Evolutionary conservation across 78 protist genomes (phyloP), one percentile per base, ranked within the genome.

Genomic region (Dictyostelium discoideum): DNA sequence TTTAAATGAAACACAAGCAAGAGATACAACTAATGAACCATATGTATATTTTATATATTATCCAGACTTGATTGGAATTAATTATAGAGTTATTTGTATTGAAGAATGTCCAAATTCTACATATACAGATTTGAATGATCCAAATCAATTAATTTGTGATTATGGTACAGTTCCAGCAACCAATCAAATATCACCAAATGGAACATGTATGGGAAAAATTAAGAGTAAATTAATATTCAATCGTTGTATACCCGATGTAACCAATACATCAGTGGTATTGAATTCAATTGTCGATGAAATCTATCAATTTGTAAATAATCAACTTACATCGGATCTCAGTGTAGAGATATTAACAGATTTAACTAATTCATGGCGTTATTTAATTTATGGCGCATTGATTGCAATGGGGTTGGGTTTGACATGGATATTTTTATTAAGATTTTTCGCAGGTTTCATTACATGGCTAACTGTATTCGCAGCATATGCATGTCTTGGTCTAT

Each of bases 381-480:
- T 97, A 22, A 40, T 96, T n/a, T 69, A 86, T 78, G 81, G 94
- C 73, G 88, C 88, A 10, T 20, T 72, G 9, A 85, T 73, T 69
- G 93, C 96, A 11, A 42, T 97, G 93, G 98, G 93, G 14, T 24
- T 88, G 1, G 92, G 92, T 16, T 92, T 95, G 5, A 32, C 95
- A 3, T 93, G 92, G 96, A 84, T 97, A 10, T 89, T 85, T 44
- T 14, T 97, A 24, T 60, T 97, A 46, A 76, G 96, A 76, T 81
- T 93, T 78, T 90, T 97, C 26, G 97, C 96, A 8, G 98, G 98
- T 67, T 29, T 95, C 37, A 90, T 97, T 2, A 96, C 96, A 16
- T 97, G 97, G 97, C 3, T 84, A 10, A 97, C 96, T 16, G 92
- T 97, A 11, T 20, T 93, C 0, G 85, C 80, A 40, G 86, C 85